These are phyloP conservation scores for Saccharum officinarum DNA, from an alignment of 176 grass and related monocot species.

Conservation along the genomic window DNA sequence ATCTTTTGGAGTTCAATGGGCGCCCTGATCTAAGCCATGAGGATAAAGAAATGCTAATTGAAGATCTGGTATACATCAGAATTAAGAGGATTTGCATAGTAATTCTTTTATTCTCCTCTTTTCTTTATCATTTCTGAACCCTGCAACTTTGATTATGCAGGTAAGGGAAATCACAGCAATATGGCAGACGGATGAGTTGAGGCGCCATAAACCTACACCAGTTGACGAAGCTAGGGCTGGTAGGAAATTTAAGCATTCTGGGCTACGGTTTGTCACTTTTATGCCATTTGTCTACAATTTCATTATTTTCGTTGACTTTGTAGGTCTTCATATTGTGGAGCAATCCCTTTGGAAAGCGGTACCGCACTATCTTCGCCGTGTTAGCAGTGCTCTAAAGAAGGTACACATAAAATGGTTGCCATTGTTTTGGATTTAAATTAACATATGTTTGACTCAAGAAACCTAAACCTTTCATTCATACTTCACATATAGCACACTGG, in stretches of 20 bases:
- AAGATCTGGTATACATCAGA: constrained; percentile 78
- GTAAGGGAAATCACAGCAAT: constrained; percentile 86
- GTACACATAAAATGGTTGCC: constrained; percentile 31
- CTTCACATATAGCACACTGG: constrained; percentile 66
- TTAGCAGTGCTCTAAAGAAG: constrained; percentile 93
- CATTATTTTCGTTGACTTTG: neutral
- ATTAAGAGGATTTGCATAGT: neutral
- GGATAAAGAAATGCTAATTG: constrained; percentile 91
- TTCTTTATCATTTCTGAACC: neutral
- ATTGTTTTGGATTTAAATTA: constrained; percentile 3
- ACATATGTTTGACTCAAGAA: constrained; percentile 8
- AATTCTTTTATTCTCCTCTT: neutral
- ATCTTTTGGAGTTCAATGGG: constrained; percentile 89
- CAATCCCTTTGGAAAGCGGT: constrained; percentile 98
- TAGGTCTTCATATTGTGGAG: constrained; percentile 95
- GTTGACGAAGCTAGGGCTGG: constrained; percentile 95
- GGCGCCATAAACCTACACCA: constrained; percentile 92
- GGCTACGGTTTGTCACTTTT: constrained; percentile 11
- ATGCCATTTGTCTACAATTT: constrained; percentile 5
- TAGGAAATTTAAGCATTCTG: constrained; percentile 32
- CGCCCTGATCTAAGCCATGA: constrained; percentile 87
- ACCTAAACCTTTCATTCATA: constrained; percentile 6
- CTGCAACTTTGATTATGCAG: constrained; percentile 33
- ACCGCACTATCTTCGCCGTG: constrained; percentile 91
- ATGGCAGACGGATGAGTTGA: constrained; percentile 96